Evolutionary conservation across 176 grass and related monocot species (phyloP), one percentile per base, ranked within the genome.

Genomic region (Carex kokanica): DNA sequence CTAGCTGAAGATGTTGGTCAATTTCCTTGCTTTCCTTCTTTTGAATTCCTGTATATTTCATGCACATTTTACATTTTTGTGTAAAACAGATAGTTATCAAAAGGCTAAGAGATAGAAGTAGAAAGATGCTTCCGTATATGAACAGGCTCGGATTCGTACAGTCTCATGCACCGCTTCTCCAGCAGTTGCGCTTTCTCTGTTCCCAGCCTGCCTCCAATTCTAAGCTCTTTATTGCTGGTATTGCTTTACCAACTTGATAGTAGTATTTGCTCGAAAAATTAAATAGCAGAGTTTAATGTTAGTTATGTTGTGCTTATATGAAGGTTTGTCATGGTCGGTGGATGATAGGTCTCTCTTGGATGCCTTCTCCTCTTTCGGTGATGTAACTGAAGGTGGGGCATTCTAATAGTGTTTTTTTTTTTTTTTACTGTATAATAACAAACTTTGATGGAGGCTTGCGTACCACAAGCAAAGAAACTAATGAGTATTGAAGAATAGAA

Each of bases 291-390:
- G 14, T 15, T 82, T 84, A 27, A 51, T 20, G 57, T 16, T 70
- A 20, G 7, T 21, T 65, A 74, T 55, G 64, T 53, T 56, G 32
- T 63, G 72, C 74, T 13, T 64, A 45, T 16, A 4, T 34, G 67
- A 79, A 97, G 94, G 88, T 83, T 73, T 97, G 8, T 91, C 94
- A 13, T 94, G 92, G 90, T 91, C 88, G 1, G 84, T 88, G 65
- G 94, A 97, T 85, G 94, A 97, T 87, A 84, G 87, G 78, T 94
- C 92, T 53, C 90, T 97, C 59, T 91, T 16, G 64, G 94, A 94
- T 78, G 90, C 88, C 14, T 97, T 97, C 81, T 94, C 94, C 74
- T 86, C 83, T 12, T 97, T 97, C 11, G 92, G 92, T 77, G 85
- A 88, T 14, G 90, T 97, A 67, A 88, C 92, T 21, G 94, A 97